A percentile compares a stretch with the other conserved stretches of the same genome.
Conservation (phyloP, 2,329 filamentous ascomycete genomes). For the Trichoderma sp. region DNA sequence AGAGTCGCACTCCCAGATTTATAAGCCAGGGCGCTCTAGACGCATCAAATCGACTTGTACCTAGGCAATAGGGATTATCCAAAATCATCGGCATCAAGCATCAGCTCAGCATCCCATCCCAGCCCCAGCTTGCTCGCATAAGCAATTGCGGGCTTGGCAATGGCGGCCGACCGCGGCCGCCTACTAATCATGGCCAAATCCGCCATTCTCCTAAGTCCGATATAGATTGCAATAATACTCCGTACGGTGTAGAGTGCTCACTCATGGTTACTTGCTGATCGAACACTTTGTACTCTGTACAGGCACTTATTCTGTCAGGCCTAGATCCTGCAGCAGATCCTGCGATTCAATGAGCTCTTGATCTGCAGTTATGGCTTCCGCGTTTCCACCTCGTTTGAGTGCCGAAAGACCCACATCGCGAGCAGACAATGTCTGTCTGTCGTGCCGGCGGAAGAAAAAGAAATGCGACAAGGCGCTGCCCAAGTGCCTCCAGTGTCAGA, state of each 20-base stretch:
- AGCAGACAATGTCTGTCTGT: constrained; percentile 25
- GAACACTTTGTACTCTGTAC: not conserved
- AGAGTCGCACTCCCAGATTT: not conserved
- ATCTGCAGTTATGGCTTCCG: not conserved
- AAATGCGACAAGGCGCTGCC: constrained; percentile 25
- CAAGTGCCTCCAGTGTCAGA: constrained; percentile 16
- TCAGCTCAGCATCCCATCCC: not conserved
- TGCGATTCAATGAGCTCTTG: not conserved
- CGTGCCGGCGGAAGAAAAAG: constrained; percentile 23
- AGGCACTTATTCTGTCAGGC: not conserved
- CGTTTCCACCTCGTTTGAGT: not conserved
- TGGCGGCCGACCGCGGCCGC: constrained; percentile 15
- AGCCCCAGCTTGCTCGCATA: not conserved
- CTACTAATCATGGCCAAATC: not conserved
- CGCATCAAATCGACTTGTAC: not conserved
- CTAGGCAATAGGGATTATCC: not conserved
- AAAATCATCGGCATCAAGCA: not conserved
- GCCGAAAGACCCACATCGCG: not conserved
- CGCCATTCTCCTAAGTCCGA: not conserved
- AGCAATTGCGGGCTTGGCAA: not conserved
- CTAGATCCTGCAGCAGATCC: not conserved
- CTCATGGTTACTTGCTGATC: not conserved
- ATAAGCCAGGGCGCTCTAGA: not conserved
- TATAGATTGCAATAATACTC: not conserved
- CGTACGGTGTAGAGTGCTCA: not conserved